phyloP scores from a whole-genome alignment of 2,329 filamentous ascomycete species.

The Beauveria rudraprayagi region DNA sequence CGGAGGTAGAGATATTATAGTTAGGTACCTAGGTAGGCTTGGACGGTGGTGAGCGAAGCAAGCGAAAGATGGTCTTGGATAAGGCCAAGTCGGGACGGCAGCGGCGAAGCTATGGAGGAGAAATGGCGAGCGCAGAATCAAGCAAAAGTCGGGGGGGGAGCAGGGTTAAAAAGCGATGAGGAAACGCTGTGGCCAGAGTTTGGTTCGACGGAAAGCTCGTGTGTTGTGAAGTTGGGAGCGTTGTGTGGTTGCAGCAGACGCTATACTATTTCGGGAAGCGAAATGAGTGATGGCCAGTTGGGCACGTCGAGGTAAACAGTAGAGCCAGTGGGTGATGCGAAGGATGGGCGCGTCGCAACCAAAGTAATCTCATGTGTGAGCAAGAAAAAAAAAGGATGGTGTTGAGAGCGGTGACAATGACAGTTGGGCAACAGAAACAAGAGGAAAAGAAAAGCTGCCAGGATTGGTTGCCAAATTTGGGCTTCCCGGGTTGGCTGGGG shows the following conservation, averaged over 20 bases:
- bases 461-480: neutral
- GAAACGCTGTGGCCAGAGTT: neutral
- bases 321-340: neutral
- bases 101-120: neutral
- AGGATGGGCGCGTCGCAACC: neutral
- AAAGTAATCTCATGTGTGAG: neutral
- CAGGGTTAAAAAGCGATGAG: neutral
- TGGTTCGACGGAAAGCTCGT: slow-evolving; percentile 2
- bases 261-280: neutral
- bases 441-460: neutral
- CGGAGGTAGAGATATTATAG: too few species aligned
- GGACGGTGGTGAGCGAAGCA: neutral
- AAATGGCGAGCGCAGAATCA: neutral
- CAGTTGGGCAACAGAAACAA: slow-evolving; percentile 1
- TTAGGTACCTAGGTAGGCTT: neutral
- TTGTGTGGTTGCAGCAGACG: neutral
- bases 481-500: neutral
- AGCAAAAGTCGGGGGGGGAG: neutral
- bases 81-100: neutral
- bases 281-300: neutral
- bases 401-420: neutral
- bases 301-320: neutral
- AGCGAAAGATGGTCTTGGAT: neutral
- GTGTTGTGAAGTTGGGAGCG: neutral
- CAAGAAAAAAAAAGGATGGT: neutral